These are phyloP conservation scores for Graphiopsis chlorocephala DNA, from an alignment of 2,329 filamentous ascomycete genomes.

Conservation along the genomic window DNA sequence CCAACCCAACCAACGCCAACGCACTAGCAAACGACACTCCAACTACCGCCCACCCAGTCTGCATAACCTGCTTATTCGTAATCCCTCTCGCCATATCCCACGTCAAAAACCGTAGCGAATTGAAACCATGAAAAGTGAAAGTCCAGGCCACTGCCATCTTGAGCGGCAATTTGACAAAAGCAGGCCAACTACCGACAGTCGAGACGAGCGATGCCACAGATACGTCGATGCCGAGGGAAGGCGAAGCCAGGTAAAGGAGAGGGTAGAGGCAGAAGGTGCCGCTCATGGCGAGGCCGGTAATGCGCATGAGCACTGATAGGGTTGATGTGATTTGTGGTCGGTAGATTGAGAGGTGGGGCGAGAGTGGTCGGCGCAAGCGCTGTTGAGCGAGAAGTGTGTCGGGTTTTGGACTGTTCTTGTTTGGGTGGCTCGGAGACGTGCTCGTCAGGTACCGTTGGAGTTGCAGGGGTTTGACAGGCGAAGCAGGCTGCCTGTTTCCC, in stretches of 20 bases:
- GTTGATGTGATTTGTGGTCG: conserved; percentile 10
- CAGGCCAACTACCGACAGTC: background rate
- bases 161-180: background rate
- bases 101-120: background rate
- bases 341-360: conserved; percentile 14
- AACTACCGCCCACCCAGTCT: conserved; percentile 2
- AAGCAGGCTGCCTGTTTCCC: background rate
- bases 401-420: background rate
- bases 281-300: conserved; percentile 6
- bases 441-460: background rate
- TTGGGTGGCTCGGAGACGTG: background rate
- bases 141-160: conserved; percentile 1
- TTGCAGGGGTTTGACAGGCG: background rate
- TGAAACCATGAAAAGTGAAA: conserved; percentile 1
- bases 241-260: background rate
- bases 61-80: background rate
- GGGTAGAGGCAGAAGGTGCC: conserved; percentile 8
- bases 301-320: conserved; percentile 7
- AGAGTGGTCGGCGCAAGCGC: background rate
- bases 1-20: background rate
- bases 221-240: background rate
- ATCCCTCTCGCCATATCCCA: background rate
- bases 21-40: background rate
- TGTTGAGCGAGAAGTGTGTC: background rate
- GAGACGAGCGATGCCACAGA: background rate